A percentile compares a stretch with the other conserved stretches of the same genome.
Conservation (phyloP, 805 yeast species). For the Starmera caribaea region DNA sequence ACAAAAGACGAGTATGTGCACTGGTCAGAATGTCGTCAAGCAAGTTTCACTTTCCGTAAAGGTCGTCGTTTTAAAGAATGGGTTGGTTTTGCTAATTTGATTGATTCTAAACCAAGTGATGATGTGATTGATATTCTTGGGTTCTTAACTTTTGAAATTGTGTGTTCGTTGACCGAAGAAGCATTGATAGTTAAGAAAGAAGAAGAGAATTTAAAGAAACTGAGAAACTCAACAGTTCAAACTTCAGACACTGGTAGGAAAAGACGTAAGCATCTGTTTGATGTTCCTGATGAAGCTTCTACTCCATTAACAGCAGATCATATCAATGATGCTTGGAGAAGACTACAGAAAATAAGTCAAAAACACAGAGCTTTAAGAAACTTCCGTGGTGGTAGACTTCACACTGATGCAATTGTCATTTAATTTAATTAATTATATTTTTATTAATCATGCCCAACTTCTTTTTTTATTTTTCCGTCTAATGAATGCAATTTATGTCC, state of each 20-base stretch:
- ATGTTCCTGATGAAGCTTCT: constrained; percentile 79
- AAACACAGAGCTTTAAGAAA: constrained; percentile 57
- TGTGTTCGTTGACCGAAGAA: constrained; percentile 86
- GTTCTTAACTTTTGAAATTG: constrained; percentile 92
- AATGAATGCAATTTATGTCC: too few species aligned
- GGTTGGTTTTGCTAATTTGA: constrained; percentile 78
- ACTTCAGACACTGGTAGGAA: constrained; percentile 28
- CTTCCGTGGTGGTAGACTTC: constrained; percentile 43
- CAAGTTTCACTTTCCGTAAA: constrained; percentile 90
- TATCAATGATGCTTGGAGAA: constrained; percentile 83
- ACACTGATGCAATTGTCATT: constrained; percentile 24
- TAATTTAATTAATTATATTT: too few species aligned
- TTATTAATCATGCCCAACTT: too few species aligned
- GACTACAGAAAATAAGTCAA: constrained; percentile 50
- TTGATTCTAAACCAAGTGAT: constrained; percentile 89
- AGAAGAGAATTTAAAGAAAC: constrained; percentile 41
- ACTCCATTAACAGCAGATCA: constrained; percentile 73
- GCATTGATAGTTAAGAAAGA: constrained; percentile 72
- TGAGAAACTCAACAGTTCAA: constrained; percentile 9
- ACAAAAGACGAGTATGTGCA: constrained; percentile 96
- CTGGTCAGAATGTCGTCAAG: constrained; percentile 98
- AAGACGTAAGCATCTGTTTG: constrained; percentile 57
- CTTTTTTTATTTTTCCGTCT: too few species aligned
- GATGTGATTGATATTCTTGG: constrained; percentile 96
- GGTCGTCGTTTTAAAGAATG: constrained; percentile 93